Evolutionary conservation across 441 rosid genomes (phyloP), one percentile per base, ranked within the genome.

Genomic region (Oxalis stricta): DNA sequence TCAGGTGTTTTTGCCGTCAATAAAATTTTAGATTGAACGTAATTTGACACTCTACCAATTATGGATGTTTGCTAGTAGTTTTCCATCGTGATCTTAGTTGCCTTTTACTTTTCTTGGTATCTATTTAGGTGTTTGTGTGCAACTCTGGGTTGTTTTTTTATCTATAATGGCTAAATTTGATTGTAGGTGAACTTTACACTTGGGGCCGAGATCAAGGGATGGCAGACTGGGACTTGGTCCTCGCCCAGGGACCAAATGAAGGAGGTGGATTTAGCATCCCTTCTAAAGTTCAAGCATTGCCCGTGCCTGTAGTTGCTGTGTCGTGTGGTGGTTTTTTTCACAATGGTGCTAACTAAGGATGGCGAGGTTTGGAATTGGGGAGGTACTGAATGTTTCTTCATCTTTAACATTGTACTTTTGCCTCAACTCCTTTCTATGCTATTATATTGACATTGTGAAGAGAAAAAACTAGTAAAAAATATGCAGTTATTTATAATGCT

Each of bases 131-230:
- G 17, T 38, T 3, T 23, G 3, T 23, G 3, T 7, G 7, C 28
- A 23, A 3, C 19, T 3, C 26, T 19, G 48, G 42, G 15, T 46
- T 18, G 26, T 32, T 11, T 38, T 37, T 33, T n/a, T 39, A n/a
- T n/a, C n/a, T n/a, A n/a, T n/a, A n/a, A n/a, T n/a, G n/a, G n/a
- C n/a, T n/a, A n/a, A n/a, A n/a, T n/a, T n/a, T 58, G 40, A 41
- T 14, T 59, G 44, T 44, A 84, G 96, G 96, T 12, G 94, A 82
- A 46, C 47, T 89, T 34, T 82, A 71, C 57, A 82, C 79, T 43
- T 82, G 95, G 96, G 97, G 95, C 54, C 69, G 96, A 65, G 94
- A 89, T 40, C 92, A 89, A 68, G 98, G 28, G 98, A 85, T 38
- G 96, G 98, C 14, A 75, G 98, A 55, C 56, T 89, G 48, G 98